Base-by-base conservation (phyloP, 306 rosid genomes). In the Dalbergia oliveri region DNA sequence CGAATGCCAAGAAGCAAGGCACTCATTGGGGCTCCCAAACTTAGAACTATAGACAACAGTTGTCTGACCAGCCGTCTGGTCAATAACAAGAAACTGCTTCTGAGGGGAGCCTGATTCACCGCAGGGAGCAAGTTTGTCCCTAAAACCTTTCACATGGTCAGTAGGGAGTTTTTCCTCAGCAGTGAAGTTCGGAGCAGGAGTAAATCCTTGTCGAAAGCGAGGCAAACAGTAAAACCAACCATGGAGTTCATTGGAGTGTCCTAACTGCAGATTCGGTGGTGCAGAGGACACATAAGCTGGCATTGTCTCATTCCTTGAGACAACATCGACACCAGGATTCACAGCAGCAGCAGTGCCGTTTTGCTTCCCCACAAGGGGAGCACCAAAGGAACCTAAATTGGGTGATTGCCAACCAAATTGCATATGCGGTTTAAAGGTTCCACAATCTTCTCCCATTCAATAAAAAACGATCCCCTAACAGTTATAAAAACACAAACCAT, bases 391-490 rank as follows among this genome's bases (percentile, higher is more conserved):
- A 49, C 78, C 59, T 23, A 74, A 60, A 87, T 82, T 60, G 50
- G 92, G 86, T 59, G 97, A 79, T 77, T 87, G 89, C 88, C 87
- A 61, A 81, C 84, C 88, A 53, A 80, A 79, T 74, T 72, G 88
- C 74, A 75, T 67, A 77, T 75, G 84, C 57, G 84, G 92, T 66
- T 58, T 51, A 88, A 91, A 82, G 71, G 82, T 51, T 84, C 89
- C 85, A 70, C 91, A 87, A 80, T 91, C 88, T 70, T 87, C 88
- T 72, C 92, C 93, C 98, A 94, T 94, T 79, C 83, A 79, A 86
- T 78, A 84, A 76, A 50, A 86, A 88, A 80, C 90, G 83, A 90
- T 81, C 66, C 84, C 93, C 94, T 92, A 73, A 11, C 37, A 7
- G n/a, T 72, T 65, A 58, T 12, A 16, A 39, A 21, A 63, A 56